Evolutionary conservation across 306 rosid genomes (phyloP).

Genomic region (Pyrus pyrifolia): DNA sequence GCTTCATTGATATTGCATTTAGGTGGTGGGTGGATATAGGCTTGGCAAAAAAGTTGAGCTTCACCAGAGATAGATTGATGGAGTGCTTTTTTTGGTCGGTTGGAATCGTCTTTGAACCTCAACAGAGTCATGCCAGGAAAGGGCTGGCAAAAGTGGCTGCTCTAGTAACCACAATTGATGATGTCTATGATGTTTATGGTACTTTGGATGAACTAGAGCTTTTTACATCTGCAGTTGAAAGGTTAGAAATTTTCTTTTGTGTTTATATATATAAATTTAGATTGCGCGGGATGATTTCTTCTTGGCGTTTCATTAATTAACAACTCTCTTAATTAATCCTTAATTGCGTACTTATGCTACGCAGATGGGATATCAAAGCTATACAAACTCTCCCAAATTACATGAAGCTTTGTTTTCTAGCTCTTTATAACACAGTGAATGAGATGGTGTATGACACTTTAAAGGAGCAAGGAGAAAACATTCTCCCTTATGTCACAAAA

Average conservation of each 20-base stretch:
- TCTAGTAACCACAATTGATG: constrained; percentile 37
- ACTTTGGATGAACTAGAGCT: constrained; percentile 42
- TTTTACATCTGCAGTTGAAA: constrained; percentile 41
- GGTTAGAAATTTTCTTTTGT: constrained; percentile 20
- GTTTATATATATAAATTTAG: no score
- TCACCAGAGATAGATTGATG: constrained; percentile 42
- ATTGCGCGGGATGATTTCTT: no score
- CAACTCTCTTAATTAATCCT: no score
- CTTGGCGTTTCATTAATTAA: no score
- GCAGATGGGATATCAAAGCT: no score
- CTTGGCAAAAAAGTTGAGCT: constrained; percentile 37
- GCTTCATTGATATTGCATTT: background rate
- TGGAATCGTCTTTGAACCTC: constrained; percentile 43
- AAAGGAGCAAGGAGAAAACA: constrained; percentile 28
- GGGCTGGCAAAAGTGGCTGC: constrained; percentile 40
- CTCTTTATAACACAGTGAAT: constrained; percentile 47
- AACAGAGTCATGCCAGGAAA: constrained; percentile 26
- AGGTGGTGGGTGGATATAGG: constrained; percentile 59
- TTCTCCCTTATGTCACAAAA: constrained; percentile 43
- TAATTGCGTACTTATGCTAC: no score
- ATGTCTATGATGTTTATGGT: constrained; percentile 53
- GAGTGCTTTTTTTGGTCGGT: constrained; percentile 46
- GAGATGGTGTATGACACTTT: constrained; percentile 39
- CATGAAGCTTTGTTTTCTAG: constrained; percentile 51
- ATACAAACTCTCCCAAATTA: constrained; percentile 20